Evolutionary conservation across 2,329 filamentous ascomycete genomes (phyloP).

Genomic region (Albifimbria verrucaria): DNA sequence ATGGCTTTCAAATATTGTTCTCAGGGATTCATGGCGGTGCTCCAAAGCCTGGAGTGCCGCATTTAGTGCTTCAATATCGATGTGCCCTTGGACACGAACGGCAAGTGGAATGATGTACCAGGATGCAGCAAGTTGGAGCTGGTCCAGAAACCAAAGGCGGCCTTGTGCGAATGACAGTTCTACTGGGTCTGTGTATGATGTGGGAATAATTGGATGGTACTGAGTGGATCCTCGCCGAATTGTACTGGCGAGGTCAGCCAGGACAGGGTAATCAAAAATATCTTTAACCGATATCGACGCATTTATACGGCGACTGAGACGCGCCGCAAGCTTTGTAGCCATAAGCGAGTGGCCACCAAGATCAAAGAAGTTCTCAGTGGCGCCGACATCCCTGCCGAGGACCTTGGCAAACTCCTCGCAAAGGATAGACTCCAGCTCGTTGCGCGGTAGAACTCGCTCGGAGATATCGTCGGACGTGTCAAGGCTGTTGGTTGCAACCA

Average conservation of each 20-base stretch:
- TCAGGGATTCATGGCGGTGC: constrained; percentile 10
- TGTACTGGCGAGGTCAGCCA: constrained; percentile 1
- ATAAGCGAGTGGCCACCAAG: constrained; percentile 45
- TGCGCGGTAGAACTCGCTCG: constrained; percentile 15
- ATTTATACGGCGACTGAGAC: constrained; percentile 6
- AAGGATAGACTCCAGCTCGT: constrained; percentile 15
- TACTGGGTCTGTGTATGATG: not conserved
- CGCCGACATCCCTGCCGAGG: constrained; percentile 30
- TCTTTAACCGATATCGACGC: constrained; percentile 6
- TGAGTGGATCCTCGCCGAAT: not conserved
- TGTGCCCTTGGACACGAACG: constrained; percentile 3
- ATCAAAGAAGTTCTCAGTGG: constrained; percentile 44
- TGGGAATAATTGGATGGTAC: not conserved
- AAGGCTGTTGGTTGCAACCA: not conserved
- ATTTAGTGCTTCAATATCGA: constrained; percentile 4
- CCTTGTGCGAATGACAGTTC: constrained; percentile 12
- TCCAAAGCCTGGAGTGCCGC: constrained; percentile 8
- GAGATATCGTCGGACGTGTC: constrained; percentile 5
- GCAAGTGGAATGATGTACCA: constrained; percentile 9
- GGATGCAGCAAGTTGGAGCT: constrained; percentile 5
- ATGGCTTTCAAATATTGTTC: constrained; percentile 7
- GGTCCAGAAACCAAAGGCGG: constrained; percentile 11
- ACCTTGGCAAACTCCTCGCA: constrained; percentile 10
- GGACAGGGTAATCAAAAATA: constrained; percentile 6
- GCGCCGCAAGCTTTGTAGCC: constrained; percentile 40